Evolutionary conservation across 805 yeast species (phyloP), one percentile per base, ranked within the genome.

Genomic region (Saccharomycopsis microspora): DNA sequence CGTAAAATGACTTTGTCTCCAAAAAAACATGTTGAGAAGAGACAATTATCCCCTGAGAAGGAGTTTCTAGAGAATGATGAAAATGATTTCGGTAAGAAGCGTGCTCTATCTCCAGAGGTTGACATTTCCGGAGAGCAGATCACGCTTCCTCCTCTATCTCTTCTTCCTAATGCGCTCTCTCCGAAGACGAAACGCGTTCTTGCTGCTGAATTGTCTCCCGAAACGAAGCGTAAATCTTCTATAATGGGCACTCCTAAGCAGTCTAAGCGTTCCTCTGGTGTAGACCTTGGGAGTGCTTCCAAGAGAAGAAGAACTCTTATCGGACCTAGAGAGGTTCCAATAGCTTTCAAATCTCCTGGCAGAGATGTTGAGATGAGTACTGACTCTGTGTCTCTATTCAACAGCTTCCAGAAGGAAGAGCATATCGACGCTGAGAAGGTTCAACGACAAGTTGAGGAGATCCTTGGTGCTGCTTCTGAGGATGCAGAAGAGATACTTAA

Each of bases 291-390:
- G 4, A 52, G 55, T 44, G 50, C 55, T 36, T 39, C 51, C 27
- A 52, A 52, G 42, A 45, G 75, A 33, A 70, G 71, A 59, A 66
- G 67, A 55, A 70, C 71, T 56, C 62, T 70, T 51, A 63, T 66
- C 36, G 70, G 71, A 52, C 69, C 71, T 42, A 56, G 74, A 43
- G 70, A 66, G 45, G 73, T 69, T 33, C 53, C 53, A 29, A 44
- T 30, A 5, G 43, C 47, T 19, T 47, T 50, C 41, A 49, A 31
- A 41, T n/a, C 36, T 9, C 8, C 36, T n/a, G n/a, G n/a, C n/a
- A 34, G 36, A 9, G 36, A n/a, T 2, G n/a, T n/a, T n/a, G 36
- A 34, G n/a, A 19, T 19, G 19, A 19, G 19, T 19, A 19, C 19
- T 19, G 19, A 19, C 19, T 19, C 19, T 19, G 19, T 19, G 19